Percentiles rank a stretch among this genome's conserved stretches.
phyloP scores from a whole-genome alignment of 768 basidiomycete species.

The Mycena venus region DNA sequence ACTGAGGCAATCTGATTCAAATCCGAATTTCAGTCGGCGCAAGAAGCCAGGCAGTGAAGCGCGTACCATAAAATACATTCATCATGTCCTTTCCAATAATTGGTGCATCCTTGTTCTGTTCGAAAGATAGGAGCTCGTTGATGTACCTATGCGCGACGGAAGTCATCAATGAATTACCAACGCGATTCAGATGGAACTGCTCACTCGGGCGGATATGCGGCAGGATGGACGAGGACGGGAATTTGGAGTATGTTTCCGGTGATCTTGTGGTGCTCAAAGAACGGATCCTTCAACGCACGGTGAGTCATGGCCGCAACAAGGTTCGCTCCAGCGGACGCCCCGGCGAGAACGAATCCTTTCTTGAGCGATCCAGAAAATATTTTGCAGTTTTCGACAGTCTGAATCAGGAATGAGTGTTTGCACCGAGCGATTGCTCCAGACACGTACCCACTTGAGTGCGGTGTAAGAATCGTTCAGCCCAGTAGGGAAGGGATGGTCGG shows the following conservation, averaged over 20 bases:
- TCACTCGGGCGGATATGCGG: background rate
- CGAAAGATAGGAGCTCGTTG: background rate
- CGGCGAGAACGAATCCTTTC: slow-evolving; percentile 5
- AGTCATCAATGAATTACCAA: background rate
- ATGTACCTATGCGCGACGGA: background rate
- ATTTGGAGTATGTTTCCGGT: slow-evolving; percentile 1
- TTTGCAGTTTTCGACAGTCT: background rate
- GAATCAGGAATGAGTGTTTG: background rate
- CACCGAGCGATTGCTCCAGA: background rate
- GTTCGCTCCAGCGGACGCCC: background rate
- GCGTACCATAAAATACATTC: background rate
- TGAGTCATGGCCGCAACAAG: background rate
- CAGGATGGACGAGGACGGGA: background rate
- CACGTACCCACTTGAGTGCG: slow-evolving; percentile 4
- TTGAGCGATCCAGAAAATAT: background rate
- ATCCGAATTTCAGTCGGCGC: background rate
- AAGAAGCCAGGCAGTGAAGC: background rate
- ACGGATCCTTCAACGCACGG: background rate
- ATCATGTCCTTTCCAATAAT: background rate
- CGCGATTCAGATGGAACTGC: background rate
- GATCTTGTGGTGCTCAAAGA: background rate
- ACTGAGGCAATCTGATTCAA: background rate
- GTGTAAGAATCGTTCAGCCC: slow-evolving; percentile 4
- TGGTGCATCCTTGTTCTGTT: slow-evolving; percentile 2
- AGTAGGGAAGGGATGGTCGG: slow-evolving; percentile 2